phyloP scores from a whole-genome alignment of 805 yeast genomes.

The Ogataea salicorniae region DNA sequence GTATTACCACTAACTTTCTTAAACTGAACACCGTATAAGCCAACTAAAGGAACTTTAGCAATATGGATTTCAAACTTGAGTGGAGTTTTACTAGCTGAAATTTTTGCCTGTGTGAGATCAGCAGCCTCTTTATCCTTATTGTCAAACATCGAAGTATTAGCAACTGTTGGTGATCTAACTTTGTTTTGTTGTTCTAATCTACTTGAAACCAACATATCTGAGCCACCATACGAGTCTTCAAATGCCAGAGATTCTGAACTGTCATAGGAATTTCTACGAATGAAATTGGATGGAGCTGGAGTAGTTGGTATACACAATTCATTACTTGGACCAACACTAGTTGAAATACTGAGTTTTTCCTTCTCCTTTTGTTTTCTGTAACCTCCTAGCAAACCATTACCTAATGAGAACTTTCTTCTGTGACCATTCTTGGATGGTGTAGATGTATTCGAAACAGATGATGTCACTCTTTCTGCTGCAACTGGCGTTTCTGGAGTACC shows the following conservation, averaged over 20 bases:
- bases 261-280: constrained; percentile 34
- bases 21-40: constrained; percentile 90
- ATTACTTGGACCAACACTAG: constrained; percentile 31
- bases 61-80: constrained; percentile 86
- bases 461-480: constrained; percentile 12
- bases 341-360: constrained; percentile 28
- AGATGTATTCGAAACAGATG: constrained; percentile 26
- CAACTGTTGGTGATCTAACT: constrained; percentile 14
- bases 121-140: constrained; percentile 2
- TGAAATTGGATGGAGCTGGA: constrained; percentile 35
- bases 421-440: constrained; percentile 35
- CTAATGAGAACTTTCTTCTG: constrained; percentile 60
- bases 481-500: constrained; percentile 12
- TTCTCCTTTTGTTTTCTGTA: constrained; percentile 45
- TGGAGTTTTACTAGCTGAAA: constrained; percentile 43
- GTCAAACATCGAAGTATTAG: neutral
- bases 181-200: constrained; percentile 45
- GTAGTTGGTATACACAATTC: constrained; percentile 37
- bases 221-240: constrained; percentile 42
- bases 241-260: constrained; percentile 62
- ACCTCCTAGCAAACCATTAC: constrained; percentile 48
- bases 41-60: constrained; percentile 86
- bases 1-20: constrained; percentile 91
- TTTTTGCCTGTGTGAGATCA: constrained; percentile 4
- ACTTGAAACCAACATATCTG: constrained; percentile 57